Evolutionary conservation across 1,284 basidiomycete genomes (phyloP), one percentile per base, ranked within the genome.

Genomic region (Tremellales sp.): DNA sequence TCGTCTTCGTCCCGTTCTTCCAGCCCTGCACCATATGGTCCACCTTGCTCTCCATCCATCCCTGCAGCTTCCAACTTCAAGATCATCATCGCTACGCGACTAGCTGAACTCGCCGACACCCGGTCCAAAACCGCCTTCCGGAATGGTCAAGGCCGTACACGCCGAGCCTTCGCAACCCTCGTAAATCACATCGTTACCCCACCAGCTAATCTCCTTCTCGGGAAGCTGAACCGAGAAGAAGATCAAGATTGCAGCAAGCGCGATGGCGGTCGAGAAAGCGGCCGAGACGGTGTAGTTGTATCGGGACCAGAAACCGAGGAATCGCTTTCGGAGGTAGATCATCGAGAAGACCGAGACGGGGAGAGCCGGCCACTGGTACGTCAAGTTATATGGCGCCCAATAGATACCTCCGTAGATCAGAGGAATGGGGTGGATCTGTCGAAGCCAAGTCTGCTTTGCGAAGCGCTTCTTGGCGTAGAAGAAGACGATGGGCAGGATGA

Each of bases 261-360:
- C 82, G 36, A 84, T 80, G 48, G 84, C 86, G 11, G 81, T 77
- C 57, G 85, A 84, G 42, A 87, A 79, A 4, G 79, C 83, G 15
- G 85, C 84, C 5, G 84, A 82, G 27, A 87, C 77, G 57, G 87
- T 82, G 67, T 87, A 92, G 77, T 90, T 91, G 79, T 88, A 91
- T 45, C 54, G 49, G 23, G 29, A 25, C 68, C 67, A 73, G 60
- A 67, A 68, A 8, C 54, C 63, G 35, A 69, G 56, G 27, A 57
- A 52, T 37, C 56, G 24, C 42, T 53, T 55, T 19, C 62, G 58
- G 52, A 70, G 45, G 53, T 61, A 57, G 36, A 66, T 60, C 45
- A 70, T 64, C 42, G 70, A 70, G 51, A 72, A 33, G 49, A 62
- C 41, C 21, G 53, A 47, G 37, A 62, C 21, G 12, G 45, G 45